Conservation (phyloP, 805 yeast genomes). For the Schwanniomyces vanrijiae region DNA sequence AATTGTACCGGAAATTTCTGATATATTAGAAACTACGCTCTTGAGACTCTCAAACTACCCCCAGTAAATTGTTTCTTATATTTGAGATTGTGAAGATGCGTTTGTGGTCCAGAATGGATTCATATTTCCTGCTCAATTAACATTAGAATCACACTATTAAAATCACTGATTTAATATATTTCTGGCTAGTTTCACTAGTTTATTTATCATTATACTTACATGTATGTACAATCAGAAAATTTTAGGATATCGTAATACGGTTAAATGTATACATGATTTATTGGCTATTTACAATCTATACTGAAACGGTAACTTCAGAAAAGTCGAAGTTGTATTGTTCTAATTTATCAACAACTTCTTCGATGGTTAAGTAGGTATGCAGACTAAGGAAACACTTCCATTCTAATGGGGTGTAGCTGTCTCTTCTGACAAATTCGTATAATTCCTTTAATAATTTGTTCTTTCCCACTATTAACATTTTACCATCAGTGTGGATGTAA, state of each 20-base stretch:
- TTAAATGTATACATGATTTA: neutral
- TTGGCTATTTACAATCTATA: constrained; percentile 2
- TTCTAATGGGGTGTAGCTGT: constrained; percentile 42
- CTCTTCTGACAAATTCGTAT: constrained; percentile 49
- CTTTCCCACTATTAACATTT: constrained; percentile 60
- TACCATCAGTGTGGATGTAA: constrained; percentile 47
- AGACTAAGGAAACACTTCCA: constrained; percentile 48
- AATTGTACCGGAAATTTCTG: too few species aligned
- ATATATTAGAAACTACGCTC: too few species aligned
- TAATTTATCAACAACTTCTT: constrained; percentile 51
- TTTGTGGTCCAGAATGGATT: too few species aligned
- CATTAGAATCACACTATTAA: too few species aligned
- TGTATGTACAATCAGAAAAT: too few species aligned
- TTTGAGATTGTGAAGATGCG: too few species aligned
- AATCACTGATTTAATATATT: too few species aligned
- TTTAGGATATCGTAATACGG: neutral
- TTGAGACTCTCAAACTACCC: too few species aligned
- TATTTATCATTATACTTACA: neutral
- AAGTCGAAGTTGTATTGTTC: constrained; percentile 45
- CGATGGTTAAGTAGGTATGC: constrained; percentile 45
- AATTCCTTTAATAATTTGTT: constrained; percentile 57
- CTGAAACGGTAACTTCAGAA: constrained; percentile 21
- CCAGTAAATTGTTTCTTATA: too few species aligned
- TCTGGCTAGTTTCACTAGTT: too few species aligned
- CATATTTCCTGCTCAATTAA: too few species aligned